Conservation (phyloP, 768 basidiomycete species). For the Hericium alpestre region DNA sequence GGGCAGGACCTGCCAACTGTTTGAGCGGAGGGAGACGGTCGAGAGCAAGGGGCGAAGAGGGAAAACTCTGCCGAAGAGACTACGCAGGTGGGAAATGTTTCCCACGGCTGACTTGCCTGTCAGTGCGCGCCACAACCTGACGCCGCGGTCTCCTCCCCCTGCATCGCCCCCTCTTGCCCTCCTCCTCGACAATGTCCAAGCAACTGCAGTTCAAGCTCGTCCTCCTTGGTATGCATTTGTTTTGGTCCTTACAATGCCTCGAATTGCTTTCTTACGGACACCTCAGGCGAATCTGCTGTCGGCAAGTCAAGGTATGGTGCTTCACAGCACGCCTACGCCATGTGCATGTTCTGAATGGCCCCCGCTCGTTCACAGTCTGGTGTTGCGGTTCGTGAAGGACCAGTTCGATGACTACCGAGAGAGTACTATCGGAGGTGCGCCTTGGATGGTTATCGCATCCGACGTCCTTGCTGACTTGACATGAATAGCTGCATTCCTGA, state of each 20-base stretch:
- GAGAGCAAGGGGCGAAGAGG: not conserved
- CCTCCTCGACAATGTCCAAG: conserved; percentile 61
- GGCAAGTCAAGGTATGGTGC: conserved; percentile 85
- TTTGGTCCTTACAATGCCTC: not conserved
- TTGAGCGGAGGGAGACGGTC: not conserved
- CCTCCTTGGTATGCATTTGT: conserved; percentile 59
- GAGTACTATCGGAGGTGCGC: conserved; percentile 80
- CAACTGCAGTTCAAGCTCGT: conserved; percentile 96
- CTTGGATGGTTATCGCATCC: not conserved
- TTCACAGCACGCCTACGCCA: conserved; percentile 1
- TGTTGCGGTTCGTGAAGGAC: conserved; percentile 92
- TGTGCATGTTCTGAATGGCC: conserved; percentile 20
- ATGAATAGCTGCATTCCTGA: conserved; percentile 81
- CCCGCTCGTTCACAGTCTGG: conserved; percentile 46
- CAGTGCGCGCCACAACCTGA: conserved; percentile 12
- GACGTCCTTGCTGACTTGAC: conserved; percentile 17
- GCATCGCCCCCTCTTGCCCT: conserved; percentile 19
- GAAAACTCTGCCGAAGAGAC: not conserved
- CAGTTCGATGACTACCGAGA: conserved; percentile 94
- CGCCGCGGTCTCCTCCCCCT: conserved; percentile 7
- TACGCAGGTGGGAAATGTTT: not conserved
- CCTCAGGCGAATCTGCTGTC: conserved; percentile 88
- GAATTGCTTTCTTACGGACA: not conserved
- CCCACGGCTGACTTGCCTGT: conserved; percentile 6
- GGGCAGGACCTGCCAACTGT: too few relatives aligned